Conservation (phyloP, 2,329 filamentous ascomycete genomes). For the Aspergillus pseudoterreus region DNA sequence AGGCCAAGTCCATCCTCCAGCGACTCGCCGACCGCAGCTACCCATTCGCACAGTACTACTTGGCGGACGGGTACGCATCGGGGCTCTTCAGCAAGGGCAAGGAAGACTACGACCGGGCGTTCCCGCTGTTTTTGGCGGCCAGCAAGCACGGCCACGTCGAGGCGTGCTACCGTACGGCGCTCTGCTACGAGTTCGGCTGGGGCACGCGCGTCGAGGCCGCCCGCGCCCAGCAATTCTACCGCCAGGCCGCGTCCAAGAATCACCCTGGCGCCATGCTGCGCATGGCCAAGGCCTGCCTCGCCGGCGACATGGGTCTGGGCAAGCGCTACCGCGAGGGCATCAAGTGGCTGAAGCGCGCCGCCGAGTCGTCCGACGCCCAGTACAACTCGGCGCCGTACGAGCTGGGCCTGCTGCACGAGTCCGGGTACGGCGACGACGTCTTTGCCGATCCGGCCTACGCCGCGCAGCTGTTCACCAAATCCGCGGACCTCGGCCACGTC, state of each 20-base stretch:
- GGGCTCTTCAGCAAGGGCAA: conserved; percentile 94
- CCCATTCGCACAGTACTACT: conserved; percentile 96
- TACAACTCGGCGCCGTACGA: conserved; percentile 94
- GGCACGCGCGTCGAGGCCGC: conserved; percentile 83
- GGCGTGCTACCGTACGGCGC: conserved; percentile 84
- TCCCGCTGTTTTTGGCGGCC: conserved; percentile 86
- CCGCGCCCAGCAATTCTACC: conserved; percentile 91
- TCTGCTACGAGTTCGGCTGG: conserved; percentile 99
- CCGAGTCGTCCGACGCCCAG: conserved; percentile 83
- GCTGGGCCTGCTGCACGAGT: conserved; percentile 82
- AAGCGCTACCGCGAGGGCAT: conserved; percentile 86
- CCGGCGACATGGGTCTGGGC: conserved; percentile 78
- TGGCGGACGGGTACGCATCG: conserved; percentile 89
- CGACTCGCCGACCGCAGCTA: conserved; percentile 82
- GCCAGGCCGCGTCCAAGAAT: conserved; percentile 84
- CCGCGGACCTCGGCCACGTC: conserved; percentile 83
- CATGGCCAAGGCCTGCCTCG: conserved; percentile 83
- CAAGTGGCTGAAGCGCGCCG: conserved; percentile 92
- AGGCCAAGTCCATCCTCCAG: conserved; percentile 86
- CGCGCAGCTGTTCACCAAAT: conserved; percentile 88
- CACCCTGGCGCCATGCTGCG: conserved; percentile 94
- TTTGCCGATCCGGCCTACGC: conserved; percentile 89
- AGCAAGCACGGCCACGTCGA: conserved; percentile 97
- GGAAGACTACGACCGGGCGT: conserved; percentile 85
- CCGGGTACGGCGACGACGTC: conserved; percentile 88